Evolutionary conservation across 2,329 filamentous ascomycete species (phyloP), one percentile per base, ranked within the genome.

Genomic region (Trichoderma gracile): DNA sequence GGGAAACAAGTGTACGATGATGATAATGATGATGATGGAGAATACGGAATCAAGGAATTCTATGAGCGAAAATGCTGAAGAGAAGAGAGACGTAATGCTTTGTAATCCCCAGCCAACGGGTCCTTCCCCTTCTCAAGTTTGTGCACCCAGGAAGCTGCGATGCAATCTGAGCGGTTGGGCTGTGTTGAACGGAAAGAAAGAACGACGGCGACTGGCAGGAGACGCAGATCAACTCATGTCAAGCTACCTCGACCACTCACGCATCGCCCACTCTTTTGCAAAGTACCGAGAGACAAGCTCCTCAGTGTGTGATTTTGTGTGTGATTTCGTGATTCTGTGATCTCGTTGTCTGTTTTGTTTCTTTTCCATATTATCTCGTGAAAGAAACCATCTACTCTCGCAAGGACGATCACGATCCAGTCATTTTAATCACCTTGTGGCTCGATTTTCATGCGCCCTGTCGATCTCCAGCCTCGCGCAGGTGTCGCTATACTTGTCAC

Each of bases 331-430:
- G 38, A n/a, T 33, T 23, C 21, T 8, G 1, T 40, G 57, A 59
- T 59, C 15, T 46, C 56, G 19, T 30, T 10, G 38, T 25, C 27
- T 30, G 30, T 8, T 49, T 19, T 21, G 25, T 23, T 47, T 8
- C 30, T n/a, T 38, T 21, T 43, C 19, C 21, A n/a, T n/a, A n/a
- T n/a, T n/a, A 7, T 42, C 21, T 17, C 21, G 30, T 14, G 10
- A 38, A 38, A 5, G 10, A 5, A 14, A 33, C 30, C 33, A 33
- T 9, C 25, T 7, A 19, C 45, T 60, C 23, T 53, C 46, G 47
- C 38, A 15, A 42, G 27, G 46, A 61, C 38, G 49, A 42, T 40
- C 25, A 25, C 59, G 59, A 62, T 62, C 59, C 49, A 54, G 25
- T 42, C 59, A 62, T 46, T 30, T 40, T 46, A 19, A 30, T 15